Conservation (phyloP, 805 yeast genomes). For the Cyberlindnera meyerae region DNA sequence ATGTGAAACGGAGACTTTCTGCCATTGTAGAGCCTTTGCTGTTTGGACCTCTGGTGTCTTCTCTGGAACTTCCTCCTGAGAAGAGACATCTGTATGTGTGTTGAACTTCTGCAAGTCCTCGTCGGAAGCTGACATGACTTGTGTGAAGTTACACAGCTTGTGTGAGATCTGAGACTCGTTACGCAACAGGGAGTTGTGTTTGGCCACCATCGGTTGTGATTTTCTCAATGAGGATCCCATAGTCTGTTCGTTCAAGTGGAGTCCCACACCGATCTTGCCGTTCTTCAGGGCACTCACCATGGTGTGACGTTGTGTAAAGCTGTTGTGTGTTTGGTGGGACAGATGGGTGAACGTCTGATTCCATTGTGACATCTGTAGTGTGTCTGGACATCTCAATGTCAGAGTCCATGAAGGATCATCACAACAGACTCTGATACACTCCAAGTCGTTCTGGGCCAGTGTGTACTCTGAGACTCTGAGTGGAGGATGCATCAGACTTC, state of each 20-base stretch:
- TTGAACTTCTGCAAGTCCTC: constrained; percentile 11
- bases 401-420: constrained; percentile 4
- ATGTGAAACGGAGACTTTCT: too few species aligned
- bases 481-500: constrained; percentile 22
- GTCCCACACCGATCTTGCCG: constrained; percentile 20
- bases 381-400: constrained; percentile 22
- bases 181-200: constrained; percentile 18
- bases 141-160: constrained; percentile 10
- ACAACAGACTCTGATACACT: constrained; percentile 1
- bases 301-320: constrained; percentile 5
- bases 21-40: constrained; percentile 7
- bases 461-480: constrained; percentile 16
- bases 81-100: constrained; percentile 8
- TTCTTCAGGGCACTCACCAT: constrained; percentile 11
- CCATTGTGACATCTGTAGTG: constrained; percentile 22
- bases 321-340: constrained; percentile 4
- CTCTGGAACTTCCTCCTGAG: not conserved
- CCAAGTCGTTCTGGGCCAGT: constrained; percentile 12
- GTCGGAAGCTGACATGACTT: constrained; percentile 9
- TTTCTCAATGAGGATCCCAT: constrained; percentile 11
- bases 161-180: constrained; percentile 9
- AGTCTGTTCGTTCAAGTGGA: constrained; percentile 8
- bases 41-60: constrained; percentile 8
- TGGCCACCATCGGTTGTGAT: constrained; percentile 16
- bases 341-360: constrained; percentile 10